Conservation (phyloP, 305 asterid species). For the Fraxinus sp. region DNA sequence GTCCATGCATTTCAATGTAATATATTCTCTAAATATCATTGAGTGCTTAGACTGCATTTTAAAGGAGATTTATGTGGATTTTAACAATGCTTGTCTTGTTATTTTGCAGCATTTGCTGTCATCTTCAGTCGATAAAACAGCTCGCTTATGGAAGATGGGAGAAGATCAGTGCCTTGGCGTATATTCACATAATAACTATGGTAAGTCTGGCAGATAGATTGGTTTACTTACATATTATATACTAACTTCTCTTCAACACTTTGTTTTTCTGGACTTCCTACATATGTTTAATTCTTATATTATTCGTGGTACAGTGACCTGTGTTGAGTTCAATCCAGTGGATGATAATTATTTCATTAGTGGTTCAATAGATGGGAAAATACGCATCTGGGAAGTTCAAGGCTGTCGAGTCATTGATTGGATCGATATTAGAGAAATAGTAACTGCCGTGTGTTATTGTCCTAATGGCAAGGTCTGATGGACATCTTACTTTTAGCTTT, state of each 20-base stretch:
- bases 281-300: slow-evolving; percentile 4
- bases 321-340: slow-evolving; percentile 70
- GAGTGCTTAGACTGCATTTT: neutral
- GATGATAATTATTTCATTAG: slow-evolving; percentile 73
- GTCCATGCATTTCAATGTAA: neutral
- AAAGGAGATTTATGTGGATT: slow-evolving; percentile 14
- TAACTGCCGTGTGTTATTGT: slow-evolving; percentile 60
- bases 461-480: slow-evolving; percentile 70
- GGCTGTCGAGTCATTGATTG: slow-evolving; percentile 70
- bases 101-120: slow-evolving; percentile 66
- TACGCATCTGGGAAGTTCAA: slow-evolving; percentile 73
- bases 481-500: neutral
- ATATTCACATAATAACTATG: slow-evolving; percentile 70
- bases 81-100: slow-evolving; percentile 11
- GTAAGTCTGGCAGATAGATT: slow-evolving; percentile 29
- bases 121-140: slow-evolving; percentile 76
- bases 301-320: slow-evolving; percentile 56
- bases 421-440: slow-evolving; percentile 69
- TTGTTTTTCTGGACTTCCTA: neutral
- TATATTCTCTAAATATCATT: neutral
- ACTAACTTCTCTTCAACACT: neutral
- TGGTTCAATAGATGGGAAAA: slow-evolving; percentile 74
- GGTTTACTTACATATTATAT: neutral
- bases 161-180: slow-evolving; percentile 57
- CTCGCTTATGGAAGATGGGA: slow-evolving; percentile 80